These are phyloP conservation scores for Botrytis fabae DNA, from an alignment of 2,329 filamentous ascomycete genomes.

Conservation along the genomic window DNA sequence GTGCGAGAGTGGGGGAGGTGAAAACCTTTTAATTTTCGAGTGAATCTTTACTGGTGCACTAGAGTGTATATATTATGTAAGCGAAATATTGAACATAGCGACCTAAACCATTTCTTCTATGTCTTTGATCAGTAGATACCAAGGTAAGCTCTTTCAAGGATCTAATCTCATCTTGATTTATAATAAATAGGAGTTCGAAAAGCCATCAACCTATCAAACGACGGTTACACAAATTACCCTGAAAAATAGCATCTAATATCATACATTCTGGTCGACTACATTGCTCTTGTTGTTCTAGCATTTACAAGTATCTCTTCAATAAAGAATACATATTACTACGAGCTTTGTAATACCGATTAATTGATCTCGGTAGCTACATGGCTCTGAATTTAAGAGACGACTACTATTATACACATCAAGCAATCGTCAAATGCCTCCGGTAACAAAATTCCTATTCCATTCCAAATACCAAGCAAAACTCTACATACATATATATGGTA, in stretches of 20 bases:
- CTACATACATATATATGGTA: not conserved
- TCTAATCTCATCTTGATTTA: not conserved
- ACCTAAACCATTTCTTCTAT: not conserved
- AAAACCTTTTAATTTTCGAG: not conserved
- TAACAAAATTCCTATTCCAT: not conserved
- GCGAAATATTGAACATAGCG: not conserved
- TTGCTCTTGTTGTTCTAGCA: not conserved
- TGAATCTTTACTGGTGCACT: not conserved
- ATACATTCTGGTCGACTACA: not conserved
- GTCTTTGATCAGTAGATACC: not conserved
- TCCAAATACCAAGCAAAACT: not conserved
- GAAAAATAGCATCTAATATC: not conserved
- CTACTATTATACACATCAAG: not conserved
- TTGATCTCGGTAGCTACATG: not conserved
- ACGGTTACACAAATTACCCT: not conserved
- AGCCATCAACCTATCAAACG: too few relatives aligned
- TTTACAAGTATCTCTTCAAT: not conserved
- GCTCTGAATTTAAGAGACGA: not conserved
- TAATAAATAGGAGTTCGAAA: not conserved
- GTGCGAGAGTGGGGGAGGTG: fast-evolving
- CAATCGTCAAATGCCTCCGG: not conserved
- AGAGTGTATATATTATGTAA: not conserved
- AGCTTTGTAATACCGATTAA: not conserved
- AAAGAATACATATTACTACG: not conserved
- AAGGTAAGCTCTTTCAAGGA: not conserved